Evolutionary conservation across 768 basidiomycete genomes (phyloP), one percentile per base, ranked within the genome.

Genomic region (Boletus reticuloceps): DNA sequence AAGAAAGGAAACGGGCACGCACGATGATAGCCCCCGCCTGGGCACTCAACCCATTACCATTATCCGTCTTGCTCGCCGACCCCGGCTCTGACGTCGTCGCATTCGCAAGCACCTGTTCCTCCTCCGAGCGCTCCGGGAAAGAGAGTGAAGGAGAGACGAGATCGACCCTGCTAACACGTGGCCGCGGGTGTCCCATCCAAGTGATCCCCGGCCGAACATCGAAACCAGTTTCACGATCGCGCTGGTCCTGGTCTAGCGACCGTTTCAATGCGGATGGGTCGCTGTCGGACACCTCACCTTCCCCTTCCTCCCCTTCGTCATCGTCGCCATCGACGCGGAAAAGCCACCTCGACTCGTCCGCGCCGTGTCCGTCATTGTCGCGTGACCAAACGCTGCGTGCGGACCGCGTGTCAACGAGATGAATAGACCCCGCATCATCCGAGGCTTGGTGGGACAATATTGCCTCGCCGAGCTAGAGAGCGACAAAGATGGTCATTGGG

Each of bases 11-110:
- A 37, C 4, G 37, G 44, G 29, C 17, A 78, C 85, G 55, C 59
- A 92, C 89, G 55, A 94, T 72, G 50, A 94, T 93, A 40, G 93
- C 87, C 8, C 95, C 95, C 1, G 94, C 91, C 69, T 94, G 94
- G 8, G 88, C 80, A 52, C 89, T 88, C 55, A 93, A 71, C 27
- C 79, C 75, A 54, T 34, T 19, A 8, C 22, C 17, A 11, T 25
- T 56, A 45, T 45, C 61, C 47, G 46, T 27, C 53, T 55, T 46
- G 66, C 60, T 54, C 32, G 36, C 19, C 13, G 45, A 31, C 37
- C 50, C 53, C 47, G 36, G n/a, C 12, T 29, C 50, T 54, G 32
- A 55, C 56, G 27, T 53, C 68, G 32, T 53, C 68, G 32, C 64
- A n/a, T 60, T 49, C 17, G 20, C 22, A 38, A 16, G 31, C 6